Base-by-base conservation (phyloP, 129 eudicot species). In the Flaveria brownii region DNA sequence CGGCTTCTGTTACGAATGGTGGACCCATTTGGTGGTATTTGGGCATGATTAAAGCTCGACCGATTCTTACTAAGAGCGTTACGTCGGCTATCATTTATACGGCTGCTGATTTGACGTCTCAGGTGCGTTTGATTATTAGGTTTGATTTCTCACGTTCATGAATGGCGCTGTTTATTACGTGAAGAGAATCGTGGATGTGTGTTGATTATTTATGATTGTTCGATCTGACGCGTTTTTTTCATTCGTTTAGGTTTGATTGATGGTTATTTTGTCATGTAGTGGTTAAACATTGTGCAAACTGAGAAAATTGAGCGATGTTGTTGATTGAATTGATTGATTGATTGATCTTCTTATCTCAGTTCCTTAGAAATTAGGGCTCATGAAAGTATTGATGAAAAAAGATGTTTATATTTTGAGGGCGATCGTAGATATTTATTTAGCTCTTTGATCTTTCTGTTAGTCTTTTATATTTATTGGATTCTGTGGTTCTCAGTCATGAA, bases 41-140 rank as follows among this genome's bases (percentile, higher is more conserved):
- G 87, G 84, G 88, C 6, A 62, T 85, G 92, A 68, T 94, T 66
- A 83, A 89, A 71, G 76, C 93, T 67, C 84, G 96, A 11, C 99
- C 99, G 43, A 74, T 91, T 82, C 69, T 88, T 64, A 94, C 99
- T 18, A 94, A 94, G 74, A 85, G 96, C 78, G 50, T 89, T 70
- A 91, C 99, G 20, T 86, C 88, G 42, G 85, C 87, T 10, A 20
- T 88, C 30, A 94, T 91, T 67, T 91, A 87, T 74, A 77, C 91
- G 46, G 97, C 87, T 30, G 97, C 99, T 42, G 99, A 94, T 83
- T 80, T 87, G 6, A 85, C 99, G 22, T 84, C 99, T 67, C 98
- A 94, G 97, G 97, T 90, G 41, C 23, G 46, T 20, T 54, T 36
- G 5, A 16, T 63, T 64, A 14, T 33, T 33, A 33, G 39, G 39